Evolutionary conservation across 2,329 filamentous ascomycete species (phyloP).

Genomic region (Fusarium robinianum): DNA sequence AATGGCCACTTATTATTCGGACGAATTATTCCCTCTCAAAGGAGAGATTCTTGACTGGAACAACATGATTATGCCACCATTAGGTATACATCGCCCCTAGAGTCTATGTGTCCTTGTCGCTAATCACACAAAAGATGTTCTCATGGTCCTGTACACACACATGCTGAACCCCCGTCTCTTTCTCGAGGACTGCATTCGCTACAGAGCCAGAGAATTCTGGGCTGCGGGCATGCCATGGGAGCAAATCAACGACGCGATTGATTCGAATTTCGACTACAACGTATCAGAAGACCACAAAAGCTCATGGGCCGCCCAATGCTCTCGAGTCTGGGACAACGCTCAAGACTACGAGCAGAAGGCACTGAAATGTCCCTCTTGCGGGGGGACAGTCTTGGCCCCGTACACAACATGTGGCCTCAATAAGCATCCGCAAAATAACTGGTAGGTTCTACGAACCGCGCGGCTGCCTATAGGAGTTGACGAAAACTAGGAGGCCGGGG

Average conservation of each 20-base stretch:
- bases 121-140: slow-evolving; percentile 55
- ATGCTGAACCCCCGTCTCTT: slow-evolving; percentile 70
- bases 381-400: not conserved
- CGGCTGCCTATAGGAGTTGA: no score
- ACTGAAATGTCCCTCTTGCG: slow-evolving; percentile 32
- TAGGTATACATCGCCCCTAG: not conserved
- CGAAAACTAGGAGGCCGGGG: not conserved
- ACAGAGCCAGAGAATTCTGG: slow-evolving; percentile 58
- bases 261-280: slow-evolving; percentile 58
- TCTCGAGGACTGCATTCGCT: slow-evolving; percentile 66
- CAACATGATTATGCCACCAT: slow-evolving; percentile 1
- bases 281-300: slow-evolving; percentile 45
- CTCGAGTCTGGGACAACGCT: slow-evolving; percentile 57
- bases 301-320: slow-evolving; percentile 50
- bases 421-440: not conserved
- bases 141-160: slow-evolving; percentile 74
- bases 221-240: slow-evolving; percentile 64
- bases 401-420: not conserved
- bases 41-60: not conserved
- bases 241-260: slow-evolving; percentile 55
- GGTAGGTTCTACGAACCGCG: no score
- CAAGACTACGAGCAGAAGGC: slow-evolving; percentile 49
- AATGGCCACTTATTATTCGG: not conserved
- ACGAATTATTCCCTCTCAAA: not conserved
- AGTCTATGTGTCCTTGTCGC: not conserved